Percentiles rank a stretch among this genome's conserved stretches.
These are phyloP conservation scores for Crithidia sp. DNA, from an alignment of 208 protist genomes.

Conservation along the genomic window DNA sequence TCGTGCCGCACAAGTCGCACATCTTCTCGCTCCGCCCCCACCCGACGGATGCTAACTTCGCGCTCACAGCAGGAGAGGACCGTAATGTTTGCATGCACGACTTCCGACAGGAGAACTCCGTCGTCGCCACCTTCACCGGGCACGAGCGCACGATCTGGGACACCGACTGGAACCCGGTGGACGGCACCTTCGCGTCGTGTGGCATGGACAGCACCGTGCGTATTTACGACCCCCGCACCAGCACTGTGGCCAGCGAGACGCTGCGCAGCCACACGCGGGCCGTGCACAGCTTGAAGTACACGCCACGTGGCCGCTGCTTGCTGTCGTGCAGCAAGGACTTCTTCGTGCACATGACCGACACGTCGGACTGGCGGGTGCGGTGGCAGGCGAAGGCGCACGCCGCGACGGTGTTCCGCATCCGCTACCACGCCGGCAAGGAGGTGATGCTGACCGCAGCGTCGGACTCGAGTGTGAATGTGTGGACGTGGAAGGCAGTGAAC, in stretches of 20 bases:
- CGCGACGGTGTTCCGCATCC: conserved; percentile 59
- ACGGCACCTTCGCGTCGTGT: conserved; percentile 43
- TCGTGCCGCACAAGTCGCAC: conserved; percentile 44
- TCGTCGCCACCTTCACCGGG: conserved; percentile 49
- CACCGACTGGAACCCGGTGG: conserved; percentile 40
- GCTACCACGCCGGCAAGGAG: conserved; percentile 40
- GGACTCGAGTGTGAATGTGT: conserved; percentile 66
- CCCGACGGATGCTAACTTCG: conserved; percentile 38
- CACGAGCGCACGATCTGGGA: conserved; percentile 74
- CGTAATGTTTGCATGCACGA: conserved; percentile 62
- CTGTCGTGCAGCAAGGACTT: conserved; percentile 65
- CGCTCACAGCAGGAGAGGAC: conserved; percentile 62
- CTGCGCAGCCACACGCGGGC: conserved; percentile 46
- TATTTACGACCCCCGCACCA: conserved; percentile 67
- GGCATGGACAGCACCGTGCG: conserved; percentile 73
- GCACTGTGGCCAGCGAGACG: conserved; percentile 24
- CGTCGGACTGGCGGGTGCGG: conserved; percentile 40
- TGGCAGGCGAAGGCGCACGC: conserved; percentile 68
- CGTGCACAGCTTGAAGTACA: conserved; percentile 69
- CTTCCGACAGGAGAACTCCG: conserved; percentile 49
- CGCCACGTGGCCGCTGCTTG: conserved; percentile 42
- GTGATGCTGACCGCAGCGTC: conserved; percentile 50
- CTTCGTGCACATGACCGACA: conserved; percentile 43
- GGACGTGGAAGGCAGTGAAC: conserved; percentile 45
- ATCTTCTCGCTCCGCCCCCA: conserved; percentile 67